These are phyloP conservation scores for Coriaria nepalensis DNA, from an alignment of 306 rosid species.

Conservation along the genomic window DNA sequence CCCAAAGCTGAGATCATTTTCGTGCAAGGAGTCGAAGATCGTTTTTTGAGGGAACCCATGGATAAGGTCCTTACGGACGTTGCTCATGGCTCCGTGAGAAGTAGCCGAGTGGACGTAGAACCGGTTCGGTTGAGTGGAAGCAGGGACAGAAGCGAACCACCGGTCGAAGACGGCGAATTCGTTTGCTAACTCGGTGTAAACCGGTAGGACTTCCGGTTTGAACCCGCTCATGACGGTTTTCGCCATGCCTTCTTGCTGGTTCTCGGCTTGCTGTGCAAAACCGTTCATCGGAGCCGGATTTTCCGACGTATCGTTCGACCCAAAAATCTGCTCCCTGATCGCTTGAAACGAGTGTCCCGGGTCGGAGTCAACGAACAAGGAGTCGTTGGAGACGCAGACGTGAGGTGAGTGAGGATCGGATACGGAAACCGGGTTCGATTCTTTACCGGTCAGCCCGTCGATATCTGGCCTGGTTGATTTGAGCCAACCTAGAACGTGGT, in stretches of 20 bases:
- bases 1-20: constrained; percentile 47
- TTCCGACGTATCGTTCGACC: constrained; percentile 33
- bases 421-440: constrained; percentile 41
- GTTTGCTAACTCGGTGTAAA: constrained; percentile 48
- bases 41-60: constrained; percentile 80
- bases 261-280: constrained; percentile 76
- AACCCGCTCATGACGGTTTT: constrained; percentile 79
- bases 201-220: constrained; percentile 51
- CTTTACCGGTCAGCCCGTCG: constrained; percentile 59
- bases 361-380: constrained; percentile 54
- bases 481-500: constrained; percentile 78
- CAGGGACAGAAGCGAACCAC: constrained; percentile 90
- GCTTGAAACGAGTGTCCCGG: constrained; percentile 95
- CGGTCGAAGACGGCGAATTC: constrained; percentile 57
- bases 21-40: constrained; percentile 69
- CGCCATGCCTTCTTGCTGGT: constrained; percentile 19
- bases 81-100: constrained; percentile 84
- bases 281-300: constrained; percentile 70
- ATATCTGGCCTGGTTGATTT: constrained; percentile 63
- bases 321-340: constrained; percentile 74
- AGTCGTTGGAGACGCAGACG: constrained; percentile 41
- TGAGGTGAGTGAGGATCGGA: constrained; percentile 26
- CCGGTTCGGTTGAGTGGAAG: constrained; percentile 92
- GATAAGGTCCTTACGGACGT: constrained; percentile 62
- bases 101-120: constrained; percentile 91